Evolutionary conservation across 2,329 filamentous ascomycete genomes (phyloP).

Genomic region (Mycosphaerella sp.): DNA sequence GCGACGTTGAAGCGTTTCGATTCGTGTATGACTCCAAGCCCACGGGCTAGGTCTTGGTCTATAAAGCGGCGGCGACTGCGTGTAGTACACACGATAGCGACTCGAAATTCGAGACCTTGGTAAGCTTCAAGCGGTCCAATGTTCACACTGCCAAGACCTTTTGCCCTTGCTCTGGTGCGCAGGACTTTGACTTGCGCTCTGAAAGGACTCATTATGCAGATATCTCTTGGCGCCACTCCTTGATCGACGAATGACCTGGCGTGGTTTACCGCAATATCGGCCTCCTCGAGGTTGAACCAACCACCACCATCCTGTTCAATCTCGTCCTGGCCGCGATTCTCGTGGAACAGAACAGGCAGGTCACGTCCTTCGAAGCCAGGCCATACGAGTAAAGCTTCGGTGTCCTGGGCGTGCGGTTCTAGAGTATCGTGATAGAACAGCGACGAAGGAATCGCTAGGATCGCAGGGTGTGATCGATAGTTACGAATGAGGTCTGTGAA

Average conservation of each 20-base stretch:
- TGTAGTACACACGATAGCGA: slow-evolving; percentile 27
- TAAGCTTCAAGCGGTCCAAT: slow-evolving; percentile 28
- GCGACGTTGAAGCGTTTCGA: slow-evolving; percentile 26
- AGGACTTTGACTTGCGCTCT: slow-evolving; percentile 24
- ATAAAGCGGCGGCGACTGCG: slow-evolving; percentile 25
- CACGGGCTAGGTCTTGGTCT: slow-evolving; percentile 23
- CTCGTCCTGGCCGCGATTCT: slow-evolving; percentile 19
- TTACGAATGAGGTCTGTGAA: slow-evolving; percentile 27
- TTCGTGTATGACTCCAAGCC: slow-evolving; percentile 26
- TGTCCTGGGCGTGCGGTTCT: slow-evolving; percentile 18
- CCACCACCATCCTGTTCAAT: slow-evolving; percentile 28
- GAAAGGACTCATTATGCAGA: slow-evolving; percentile 29
- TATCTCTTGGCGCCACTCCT: slow-evolving; percentile 15
- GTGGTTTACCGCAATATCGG: slow-evolving; percentile 16
- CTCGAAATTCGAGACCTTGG: slow-evolving; percentile 25
- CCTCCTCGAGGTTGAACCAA: slow-evolving; percentile 26
- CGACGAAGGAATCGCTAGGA: slow-evolving; percentile 23
- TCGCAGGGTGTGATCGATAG: slow-evolving; percentile 27
- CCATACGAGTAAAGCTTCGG: slow-evolving; percentile 21
- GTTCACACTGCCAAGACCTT: slow-evolving; percentile 14
- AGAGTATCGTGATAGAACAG: slow-evolving; percentile 28
- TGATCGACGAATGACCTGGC: slow-evolving; percentile 21
- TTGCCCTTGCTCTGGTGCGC: slow-evolving; percentile 15
- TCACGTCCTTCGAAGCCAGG: slow-evolving; percentile 18
- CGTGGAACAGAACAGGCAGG: slow-evolving; percentile 23